These are phyloP conservation scores for Erigeron canadensis DNA, from an alignment of 129 eudicot genomes.

Conservation along the genomic window DNA sequence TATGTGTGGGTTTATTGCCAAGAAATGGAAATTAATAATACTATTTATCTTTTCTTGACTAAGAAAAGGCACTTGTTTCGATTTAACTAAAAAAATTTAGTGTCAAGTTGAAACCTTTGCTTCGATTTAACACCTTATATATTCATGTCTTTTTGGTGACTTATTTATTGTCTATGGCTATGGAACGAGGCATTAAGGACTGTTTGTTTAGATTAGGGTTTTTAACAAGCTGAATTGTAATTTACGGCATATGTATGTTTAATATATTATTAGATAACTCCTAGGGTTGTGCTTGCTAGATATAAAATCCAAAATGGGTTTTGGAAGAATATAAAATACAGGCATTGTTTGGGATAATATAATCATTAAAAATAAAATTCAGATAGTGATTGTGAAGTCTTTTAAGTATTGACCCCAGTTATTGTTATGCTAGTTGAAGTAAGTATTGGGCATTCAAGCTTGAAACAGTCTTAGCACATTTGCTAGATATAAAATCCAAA, in stretches of 20 bases:
- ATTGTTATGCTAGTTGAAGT: constrained; percentile 2
- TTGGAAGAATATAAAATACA: constrained; percentile 6
- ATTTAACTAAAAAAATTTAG: no score
- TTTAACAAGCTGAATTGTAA: neutral
- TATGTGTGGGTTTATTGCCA: neutral
- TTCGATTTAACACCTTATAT: no score
- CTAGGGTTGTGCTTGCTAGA: neutral
- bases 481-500: constrained; percentile 1
- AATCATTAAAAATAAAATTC: constrained; percentile 6
- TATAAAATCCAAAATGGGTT: constrained; percentile 12
- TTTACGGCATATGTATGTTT: neutral
- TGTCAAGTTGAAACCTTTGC: no score
- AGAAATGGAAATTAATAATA: no score
- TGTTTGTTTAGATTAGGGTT: constrained; percentile 1
- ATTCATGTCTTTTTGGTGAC: no score
- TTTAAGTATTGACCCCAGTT: neutral
- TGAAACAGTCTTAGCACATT: neutral
- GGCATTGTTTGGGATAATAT: neutral
- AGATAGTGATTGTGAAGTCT: constrained; percentile 10
- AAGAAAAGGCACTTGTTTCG: no score
- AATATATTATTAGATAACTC: neutral
- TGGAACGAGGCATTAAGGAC: neutral
- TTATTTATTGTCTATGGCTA: constrained; percentile 15
- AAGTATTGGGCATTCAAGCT: neutral
- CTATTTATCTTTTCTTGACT: no score